Evolutionary conservation across 2,329 filamentous ascomycete genomes (phyloP).

Genomic region (Nigrospora sphaerica): DNA sequence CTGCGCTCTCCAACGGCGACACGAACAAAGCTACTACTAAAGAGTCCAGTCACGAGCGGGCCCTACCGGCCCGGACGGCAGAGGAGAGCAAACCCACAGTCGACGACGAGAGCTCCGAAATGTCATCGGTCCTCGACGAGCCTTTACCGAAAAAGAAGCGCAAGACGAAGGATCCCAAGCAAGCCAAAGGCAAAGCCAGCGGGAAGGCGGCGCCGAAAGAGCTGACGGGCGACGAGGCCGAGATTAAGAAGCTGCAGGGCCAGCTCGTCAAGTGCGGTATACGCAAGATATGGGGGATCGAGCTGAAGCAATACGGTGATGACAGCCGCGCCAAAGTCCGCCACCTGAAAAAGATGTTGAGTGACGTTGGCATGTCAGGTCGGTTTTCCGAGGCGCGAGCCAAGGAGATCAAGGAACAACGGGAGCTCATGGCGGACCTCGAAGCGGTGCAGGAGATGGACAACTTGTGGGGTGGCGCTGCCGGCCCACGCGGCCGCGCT

Average conservation of each 20-base stretch:
- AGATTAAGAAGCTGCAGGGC: slow-evolving; percentile 82
- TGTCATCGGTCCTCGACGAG: slow-evolving; percentile 70
- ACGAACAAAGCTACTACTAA: not conserved
- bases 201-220: slow-evolving; percentile 24
- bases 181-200: slow-evolving; percentile 32
- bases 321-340: slow-evolving; percentile 73
- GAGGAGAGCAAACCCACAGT: not conserved
- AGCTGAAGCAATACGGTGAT: slow-evolving; percentile 67
- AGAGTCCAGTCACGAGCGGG: slow-evolving; percentile 14
- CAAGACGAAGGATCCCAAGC: slow-evolving; percentile 30
- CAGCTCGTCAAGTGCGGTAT: slow-evolving; percentile 87
- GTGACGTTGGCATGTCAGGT: slow-evolving; percentile 79
- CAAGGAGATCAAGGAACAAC: slow-evolving; percentile 75
- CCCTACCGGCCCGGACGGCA: slow-evolving; percentile 27
- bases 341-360: slow-evolving; percentile 72
- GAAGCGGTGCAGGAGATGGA: slow-evolving; percentile 80
- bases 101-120: slow-evolving; percentile 29
- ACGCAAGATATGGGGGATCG: slow-evolving; percentile 83
- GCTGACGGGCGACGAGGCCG: slow-evolving; percentile 57
- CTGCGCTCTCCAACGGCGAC: not conserved
- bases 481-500: slow-evolving; percentile 26
- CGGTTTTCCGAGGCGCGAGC: slow-evolving; percentile 82
- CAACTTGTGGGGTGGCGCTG: slow-evolving; percentile 69
- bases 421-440: slow-evolving; percentile 78
- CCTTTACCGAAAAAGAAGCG: slow-evolving; percentile 34